Percentiles rank a stretch among this genome's conserved stretches.
Conservation (phyloP, 192 early-diverging fungal genomes). For the Linnemannia schmuckeri region DNA sequence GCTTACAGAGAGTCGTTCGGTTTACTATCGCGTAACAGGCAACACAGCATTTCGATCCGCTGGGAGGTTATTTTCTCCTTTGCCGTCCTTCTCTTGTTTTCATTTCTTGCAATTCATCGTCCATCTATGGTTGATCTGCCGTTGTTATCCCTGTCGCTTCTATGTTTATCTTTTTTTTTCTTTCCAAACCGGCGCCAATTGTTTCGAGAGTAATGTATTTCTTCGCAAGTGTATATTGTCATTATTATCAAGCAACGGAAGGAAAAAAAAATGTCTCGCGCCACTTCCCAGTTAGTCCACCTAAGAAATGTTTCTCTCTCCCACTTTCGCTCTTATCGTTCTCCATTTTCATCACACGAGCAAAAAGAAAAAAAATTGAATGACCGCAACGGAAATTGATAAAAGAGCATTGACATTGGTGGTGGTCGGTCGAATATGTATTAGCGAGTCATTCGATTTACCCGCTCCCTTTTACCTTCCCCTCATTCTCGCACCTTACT, state of each 20-base stretch:
- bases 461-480: neutral
- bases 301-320: neutral
- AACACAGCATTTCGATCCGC: neutral
- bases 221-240: neutral
- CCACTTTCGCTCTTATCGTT: neutral
- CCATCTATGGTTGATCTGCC: neutral
- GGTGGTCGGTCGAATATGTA: no score
- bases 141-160: neutral
- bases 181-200: neutral
- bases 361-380: neutral
- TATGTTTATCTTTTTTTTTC: constrained; percentile 9
- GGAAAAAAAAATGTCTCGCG: neutral
- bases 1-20: neutral
- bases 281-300: neutral
- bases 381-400: neutral
- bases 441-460: neutral
- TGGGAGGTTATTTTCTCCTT: neutral
- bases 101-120: neutral
- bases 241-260: neutral
- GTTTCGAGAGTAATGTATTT: neutral
- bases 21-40: neutral
- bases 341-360: constrained; percentile 1
- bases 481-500: neutral
- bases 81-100: neutral
- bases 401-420: neutral